Conservation (phyloP, 164 flowering plant genomes). For the Sextonia rubra region DNA sequence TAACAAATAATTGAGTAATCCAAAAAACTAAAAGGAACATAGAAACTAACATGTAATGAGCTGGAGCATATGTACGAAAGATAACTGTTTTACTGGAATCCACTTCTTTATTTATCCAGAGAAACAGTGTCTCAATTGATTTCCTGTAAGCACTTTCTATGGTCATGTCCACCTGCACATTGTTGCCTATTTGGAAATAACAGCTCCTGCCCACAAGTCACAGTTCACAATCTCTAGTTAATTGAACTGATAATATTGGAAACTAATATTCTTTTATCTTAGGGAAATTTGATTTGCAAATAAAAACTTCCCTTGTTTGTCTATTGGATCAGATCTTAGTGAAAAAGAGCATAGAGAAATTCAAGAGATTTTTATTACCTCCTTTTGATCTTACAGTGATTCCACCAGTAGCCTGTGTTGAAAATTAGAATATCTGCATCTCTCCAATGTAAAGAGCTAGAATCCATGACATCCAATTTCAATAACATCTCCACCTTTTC, state of each 20-base stretch:
- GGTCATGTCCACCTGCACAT: slow-evolving; percentile 61
- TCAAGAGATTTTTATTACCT: slow-evolving; percentile 37
- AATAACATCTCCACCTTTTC: slow-evolving; percentile 43
- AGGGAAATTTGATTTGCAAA: too few relatives aligned
- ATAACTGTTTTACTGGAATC: slow-evolving; percentile 70
- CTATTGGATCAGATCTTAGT: too few relatives aligned
- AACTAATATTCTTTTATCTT: too few relatives aligned
- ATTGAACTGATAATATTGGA: too few relatives aligned
- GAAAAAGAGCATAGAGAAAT: too few relatives aligned
- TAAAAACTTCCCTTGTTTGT: too few relatives aligned
- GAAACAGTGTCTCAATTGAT: slow-evolving; percentile 58
- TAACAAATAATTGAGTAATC: too few relatives aligned
- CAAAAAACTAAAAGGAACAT: too few relatives aligned
- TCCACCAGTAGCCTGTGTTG: slow-evolving; percentile 99
- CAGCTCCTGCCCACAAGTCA: slow-evolving; percentile 88
- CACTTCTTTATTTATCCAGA: slow-evolving; percentile 56
- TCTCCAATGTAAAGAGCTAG: slow-evolving; percentile 72
- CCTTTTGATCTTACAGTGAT: slow-evolving; percentile 80
- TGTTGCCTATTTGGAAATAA: slow-evolving; percentile 71
- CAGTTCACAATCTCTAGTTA: too few relatives aligned
- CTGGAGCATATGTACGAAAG: slow-evolving; percentile 86
- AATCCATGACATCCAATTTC: slow-evolving; percentile 86
- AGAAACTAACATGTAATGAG: slow-evolving; percentile 90
- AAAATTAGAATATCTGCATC: slow-evolving; percentile 72
- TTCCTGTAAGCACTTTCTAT: slow-evolving; percentile 59